Evolutionary conservation across 306 rosid genomes (phyloP).

Genomic region (Psophocarpus tetragonolobus): DNA sequence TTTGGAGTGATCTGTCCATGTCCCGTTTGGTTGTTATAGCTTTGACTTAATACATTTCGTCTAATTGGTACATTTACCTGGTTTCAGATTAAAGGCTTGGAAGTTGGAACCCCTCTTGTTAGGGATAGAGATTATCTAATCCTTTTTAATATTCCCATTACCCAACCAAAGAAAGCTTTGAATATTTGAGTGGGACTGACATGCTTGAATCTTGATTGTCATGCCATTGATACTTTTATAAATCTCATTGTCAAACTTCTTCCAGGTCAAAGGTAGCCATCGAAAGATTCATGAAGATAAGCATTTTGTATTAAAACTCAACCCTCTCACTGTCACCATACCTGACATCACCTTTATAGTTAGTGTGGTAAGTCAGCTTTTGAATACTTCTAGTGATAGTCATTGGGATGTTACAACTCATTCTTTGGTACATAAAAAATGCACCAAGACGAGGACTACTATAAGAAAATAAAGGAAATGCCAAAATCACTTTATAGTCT

Average conservation of each 20-base stretch:
- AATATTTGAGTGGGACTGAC: neutral
- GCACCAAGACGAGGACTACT: neutral
- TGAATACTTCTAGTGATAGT: neutral
- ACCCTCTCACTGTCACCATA: neutral
- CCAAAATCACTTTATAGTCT: neutral
- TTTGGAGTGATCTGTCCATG: neutral
- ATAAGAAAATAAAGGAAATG: neutral
- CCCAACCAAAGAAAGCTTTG: neutral
- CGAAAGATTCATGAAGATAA: neutral
- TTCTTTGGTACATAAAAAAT: neutral
- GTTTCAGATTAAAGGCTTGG: neutral
- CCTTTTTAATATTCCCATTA: neutral
- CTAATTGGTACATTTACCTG: too few species aligned
- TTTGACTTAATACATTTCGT: neutral
- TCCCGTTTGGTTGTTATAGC: neutral
- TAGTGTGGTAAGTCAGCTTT: neutral
- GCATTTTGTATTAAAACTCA: neutral
- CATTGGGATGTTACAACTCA: neutral
- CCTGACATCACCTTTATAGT: neutral
- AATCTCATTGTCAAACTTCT: neutral
- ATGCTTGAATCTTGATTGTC: neutral
- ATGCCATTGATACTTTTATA: neutral
- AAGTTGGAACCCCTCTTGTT: neutral
- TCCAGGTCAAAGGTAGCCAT: neutral
- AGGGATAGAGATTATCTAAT: neutral